These are phyloP conservation scores for Salix brachista DNA, from an alignment of 345 rosid species.

Conservation along the genomic window DNA sequence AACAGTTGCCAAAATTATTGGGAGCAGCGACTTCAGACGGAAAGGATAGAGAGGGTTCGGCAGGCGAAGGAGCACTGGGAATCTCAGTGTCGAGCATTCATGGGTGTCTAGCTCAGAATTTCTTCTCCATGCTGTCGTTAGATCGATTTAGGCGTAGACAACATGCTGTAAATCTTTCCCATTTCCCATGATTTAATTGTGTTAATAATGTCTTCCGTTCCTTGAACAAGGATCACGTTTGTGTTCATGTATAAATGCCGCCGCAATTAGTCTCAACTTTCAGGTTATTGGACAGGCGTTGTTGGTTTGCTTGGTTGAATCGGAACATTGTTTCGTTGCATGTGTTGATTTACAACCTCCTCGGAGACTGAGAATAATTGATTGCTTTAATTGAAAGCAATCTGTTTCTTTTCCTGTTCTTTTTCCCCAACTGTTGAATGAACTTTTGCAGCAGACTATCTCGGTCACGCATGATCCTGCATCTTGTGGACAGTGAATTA, in stretches of 20 bases:
- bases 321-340: background rate
- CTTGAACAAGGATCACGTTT: background rate
- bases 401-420: too few relatives aligned
- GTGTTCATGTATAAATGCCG: background rate
- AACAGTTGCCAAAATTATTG: slow-evolving; percentile 73
- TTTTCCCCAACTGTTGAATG: background rate
- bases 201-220: background rate
- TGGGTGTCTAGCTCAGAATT: slow-evolving; percentile 37
- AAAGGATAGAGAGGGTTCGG: slow-evolving; percentile 62
- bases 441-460: background rate
- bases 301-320: background rate
- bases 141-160: background rate
- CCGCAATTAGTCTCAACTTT: background rate
- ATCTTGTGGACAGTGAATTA: background rate
- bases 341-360: background rate
- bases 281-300: background rate
- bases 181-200: background rate
- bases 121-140: background rate
- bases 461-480: background rate
- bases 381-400: too few relatives aligned
- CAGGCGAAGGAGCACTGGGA: slow-evolving; percentile 91
- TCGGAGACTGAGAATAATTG: background rate
- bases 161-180: background rate
- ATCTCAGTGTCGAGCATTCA: slow-evolving; percentile 58
- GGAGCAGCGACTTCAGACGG: slow-evolving; percentile 60